Conservation (phyloP, 2,329 filamentous ascomycete species). For the Cercospora janseana region DNA sequence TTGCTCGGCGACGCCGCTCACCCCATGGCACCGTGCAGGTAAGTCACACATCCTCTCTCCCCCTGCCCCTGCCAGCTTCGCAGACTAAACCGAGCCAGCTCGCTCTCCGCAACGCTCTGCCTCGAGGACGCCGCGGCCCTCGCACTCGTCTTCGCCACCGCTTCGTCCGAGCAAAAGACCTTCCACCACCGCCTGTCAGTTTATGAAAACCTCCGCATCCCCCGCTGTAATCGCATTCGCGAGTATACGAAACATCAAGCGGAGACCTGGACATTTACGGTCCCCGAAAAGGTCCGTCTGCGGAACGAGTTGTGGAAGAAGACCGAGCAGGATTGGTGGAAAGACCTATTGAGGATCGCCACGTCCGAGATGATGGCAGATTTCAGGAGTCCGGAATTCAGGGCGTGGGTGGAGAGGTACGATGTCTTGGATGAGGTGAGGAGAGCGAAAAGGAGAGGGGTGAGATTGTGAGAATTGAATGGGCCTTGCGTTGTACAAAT, state of each 20-base stretch:
- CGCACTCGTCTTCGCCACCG: conserved; percentile 5
- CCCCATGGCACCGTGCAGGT: conserved; percentile 7
- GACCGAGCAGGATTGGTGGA: conserved; percentile 7
- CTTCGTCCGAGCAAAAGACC: background rate
- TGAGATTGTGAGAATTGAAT: background rate
- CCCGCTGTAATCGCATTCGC: conserved; percentile 10
- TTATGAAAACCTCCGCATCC: conserved; percentile 14
- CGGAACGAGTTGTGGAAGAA: conserved; percentile 12
- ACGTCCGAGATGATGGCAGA: conserved; percentile 3
- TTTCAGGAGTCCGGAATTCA: conserved; percentile 7
- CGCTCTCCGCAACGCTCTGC: conserved; percentile 9
- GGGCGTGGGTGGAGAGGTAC: conserved; percentile 14
- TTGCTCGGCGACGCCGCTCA: conserved; percentile 17
- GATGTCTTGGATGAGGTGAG: conserved; percentile 15
- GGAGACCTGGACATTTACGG: conserved; percentile 8
- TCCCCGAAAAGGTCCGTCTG: background rate
- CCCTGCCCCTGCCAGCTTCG: background rate
- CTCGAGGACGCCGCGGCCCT: conserved; percentile 18
- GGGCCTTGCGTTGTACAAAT: background rate
- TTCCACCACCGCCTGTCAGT: background rate
- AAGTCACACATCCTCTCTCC: background rate
- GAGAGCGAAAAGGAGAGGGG: background rate
- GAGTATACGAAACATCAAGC: conserved; percentile 6
- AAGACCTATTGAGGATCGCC: background rate
- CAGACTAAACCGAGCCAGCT: background rate